phyloP scores from a whole-genome alignment of 495 filamentous ascomycete genomes.

The Penicillium angulare region DNA sequence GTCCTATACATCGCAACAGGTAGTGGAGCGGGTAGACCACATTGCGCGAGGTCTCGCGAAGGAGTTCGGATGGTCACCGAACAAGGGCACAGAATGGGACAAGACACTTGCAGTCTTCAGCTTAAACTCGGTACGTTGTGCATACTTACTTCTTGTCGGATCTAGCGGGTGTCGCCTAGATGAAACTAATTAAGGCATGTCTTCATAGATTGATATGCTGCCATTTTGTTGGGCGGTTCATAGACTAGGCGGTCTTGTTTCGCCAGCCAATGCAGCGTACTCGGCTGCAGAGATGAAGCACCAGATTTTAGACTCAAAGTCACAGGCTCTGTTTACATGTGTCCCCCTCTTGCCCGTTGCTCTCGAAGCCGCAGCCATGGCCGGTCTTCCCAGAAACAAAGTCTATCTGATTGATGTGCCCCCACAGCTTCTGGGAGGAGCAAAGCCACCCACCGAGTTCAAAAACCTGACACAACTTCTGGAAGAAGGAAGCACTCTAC shows the following conservation, averaged over 20 bases:
- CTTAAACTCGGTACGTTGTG: slow-evolving; percentile 73
- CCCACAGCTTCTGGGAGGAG: slow-evolving; percentile 43
- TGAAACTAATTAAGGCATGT: too few species aligned
- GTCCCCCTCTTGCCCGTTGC: slow-evolving; percentile 68
- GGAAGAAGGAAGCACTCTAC: slow-evolving; percentile 58
- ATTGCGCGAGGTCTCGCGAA: slow-evolving; percentile 71
- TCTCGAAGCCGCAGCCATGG: slow-evolving; percentile 63
- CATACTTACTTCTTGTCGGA: too few species aligned
- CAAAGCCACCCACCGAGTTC: slow-evolving; percentile 50
- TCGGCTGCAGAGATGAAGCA: slow-evolving; percentile 71
- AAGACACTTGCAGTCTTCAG: slow-evolving; percentile 78
- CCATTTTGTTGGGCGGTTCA: slow-evolving; percentile 76
- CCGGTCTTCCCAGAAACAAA: slow-evolving; percentile 65
- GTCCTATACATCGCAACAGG: slow-evolving; percentile 64
- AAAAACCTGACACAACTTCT: slow-evolving; percentile 73
- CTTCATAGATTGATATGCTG: slow-evolving; percentile 71
- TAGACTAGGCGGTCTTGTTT: slow-evolving; percentile 69
- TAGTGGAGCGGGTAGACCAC: slow-evolving; percentile 64
- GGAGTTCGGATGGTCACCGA: slow-evolving; percentile 71
- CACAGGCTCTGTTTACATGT: slow-evolving; percentile 79
- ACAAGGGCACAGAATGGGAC: slow-evolving; percentile 79
- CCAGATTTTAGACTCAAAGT: slow-evolving; percentile 72
- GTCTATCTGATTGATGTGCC: slow-evolving; percentile 76
- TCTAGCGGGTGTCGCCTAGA: too few species aligned
- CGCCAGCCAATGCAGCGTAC: slow-evolving; percentile 84